Evolutionary conservation across 192 early-diverging fungal genomes (phyloP), one percentile per base, ranked within the genome.

Genomic region (Mortierella alpina): DNA sequence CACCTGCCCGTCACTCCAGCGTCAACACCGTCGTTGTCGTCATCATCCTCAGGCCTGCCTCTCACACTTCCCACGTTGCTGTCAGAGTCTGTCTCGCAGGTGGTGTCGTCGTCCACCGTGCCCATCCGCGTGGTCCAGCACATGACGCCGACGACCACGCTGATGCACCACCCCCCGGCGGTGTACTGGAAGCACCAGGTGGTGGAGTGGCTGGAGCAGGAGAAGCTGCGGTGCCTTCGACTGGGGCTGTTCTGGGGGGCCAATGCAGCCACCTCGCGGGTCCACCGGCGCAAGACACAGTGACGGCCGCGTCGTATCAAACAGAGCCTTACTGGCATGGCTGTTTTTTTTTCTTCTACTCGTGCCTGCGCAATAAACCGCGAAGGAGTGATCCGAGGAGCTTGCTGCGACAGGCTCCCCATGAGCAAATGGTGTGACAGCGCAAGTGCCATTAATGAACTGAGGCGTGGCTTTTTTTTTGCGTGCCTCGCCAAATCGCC

Each of bases 121-220:
- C 57, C 77, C 7, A 52, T 66, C 5, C 39, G 53, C 3, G 49
- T 66, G 2, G 61, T 72, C 17, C 70, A 72, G 12, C 64, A 80
- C 45, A 65, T 68, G 51, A 72, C 72, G 1, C 77, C 77, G 2
- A 72, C 65, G 8, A 72, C 77, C 9, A 80, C 70, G 13, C 39
- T 72, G 13, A 71, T 72, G 63, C 77, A 80, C 49, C 77, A 72
- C 23, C 54, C 64, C 5, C 77, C 77, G 1, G 77, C 77, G 4
- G 70, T 80, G 0, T 80, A 80, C 31, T 80, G 77, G 77, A 80
- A 80, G 44, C 20, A 80, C 14, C 77, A 80, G 20, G 77, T 80
- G 5, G 77, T 68, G 14, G 77, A 80, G 41, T 80, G 77, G 77
- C n/a, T 80, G 23, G 77, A 80, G 59, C 77, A 72, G 31, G 77